phyloP scores from a whole-genome alignment of 2,329 filamentous ascomycete genomes.

The Fusarium ambrosium region DNA sequence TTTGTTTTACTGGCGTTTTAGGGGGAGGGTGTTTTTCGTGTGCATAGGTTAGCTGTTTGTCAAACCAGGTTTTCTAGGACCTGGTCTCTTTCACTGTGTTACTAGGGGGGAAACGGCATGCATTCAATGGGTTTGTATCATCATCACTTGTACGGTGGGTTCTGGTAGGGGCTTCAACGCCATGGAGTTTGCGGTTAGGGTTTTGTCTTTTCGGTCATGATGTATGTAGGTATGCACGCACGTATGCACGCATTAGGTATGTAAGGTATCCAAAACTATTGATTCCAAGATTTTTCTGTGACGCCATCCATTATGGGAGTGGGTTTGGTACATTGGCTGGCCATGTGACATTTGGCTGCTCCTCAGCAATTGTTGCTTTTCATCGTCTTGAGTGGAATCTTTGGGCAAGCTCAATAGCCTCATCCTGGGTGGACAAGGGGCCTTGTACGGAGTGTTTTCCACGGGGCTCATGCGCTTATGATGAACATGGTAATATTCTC shows the following conservation, averaged over 20 bases:
- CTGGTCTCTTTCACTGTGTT: neutral
- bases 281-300: neutral
- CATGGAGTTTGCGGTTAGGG: neutral
- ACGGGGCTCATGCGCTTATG: neutral
- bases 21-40: neutral
- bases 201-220: neutral
- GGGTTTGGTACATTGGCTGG: neutral
- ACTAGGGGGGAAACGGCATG: neutral
- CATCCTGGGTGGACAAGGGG: neutral
- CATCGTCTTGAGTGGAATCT: neutral
- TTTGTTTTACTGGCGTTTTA: neutral
- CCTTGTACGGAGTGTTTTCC: neutral
- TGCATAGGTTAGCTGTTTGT: neutral
- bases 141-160: neutral
- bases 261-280: neutral
- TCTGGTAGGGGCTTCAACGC: neutral
- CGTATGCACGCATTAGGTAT: neutral
- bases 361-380: neutral
- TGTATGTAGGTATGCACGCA: conserved; percentile 12
- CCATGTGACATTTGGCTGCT: neutral
- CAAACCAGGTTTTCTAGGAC: neutral
- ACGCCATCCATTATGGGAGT: neutral
- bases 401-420: neutral
- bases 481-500: neutral
- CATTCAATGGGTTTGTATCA: neutral